These are phyloP conservation scores for Fusarium illudens DNA, from an alignment of 2,329 filamentous ascomycete species.

Conservation along the genomic window DNA sequence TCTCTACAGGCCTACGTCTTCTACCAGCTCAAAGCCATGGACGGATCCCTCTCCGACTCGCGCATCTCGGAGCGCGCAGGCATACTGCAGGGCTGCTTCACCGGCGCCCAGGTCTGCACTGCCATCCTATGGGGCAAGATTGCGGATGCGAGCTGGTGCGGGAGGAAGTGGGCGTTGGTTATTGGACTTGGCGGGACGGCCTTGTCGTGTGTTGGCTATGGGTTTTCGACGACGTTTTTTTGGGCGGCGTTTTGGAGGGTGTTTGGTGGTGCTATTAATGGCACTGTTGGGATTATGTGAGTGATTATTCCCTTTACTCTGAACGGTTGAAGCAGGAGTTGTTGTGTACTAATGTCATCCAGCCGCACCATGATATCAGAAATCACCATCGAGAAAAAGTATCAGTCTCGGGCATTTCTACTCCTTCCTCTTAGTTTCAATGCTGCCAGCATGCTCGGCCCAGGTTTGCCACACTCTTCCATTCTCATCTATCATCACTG, in stretches of 20 bases:
- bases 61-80: slow-evolving; percentile 74
- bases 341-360: slow-evolving; percentile 38
- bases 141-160: slow-evolving; percentile 65
- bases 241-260: slow-evolving; percentile 72
- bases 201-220: slow-evolving; percentile 74
- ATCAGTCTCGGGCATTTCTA: slow-evolving; percentile 58
- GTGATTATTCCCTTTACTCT: slow-evolving; percentile 16
- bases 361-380: slow-evolving; percentile 60
- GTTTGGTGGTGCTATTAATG: slow-evolving; percentile 67
- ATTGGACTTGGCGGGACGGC: slow-evolving; percentile 74
- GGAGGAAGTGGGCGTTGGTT: slow-evolving; percentile 75
- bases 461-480: slow-evolving; percentile 45
- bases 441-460: slow-evolving; percentile 55
- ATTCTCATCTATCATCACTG: background rate
- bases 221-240: slow-evolving; percentile 72
- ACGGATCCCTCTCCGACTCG: slow-evolving; percentile 60
- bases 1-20: slow-evolving; percentile 76
- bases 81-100: slow-evolving; percentile 75
- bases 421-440: slow-evolving; percentile 60
- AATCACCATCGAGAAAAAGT: slow-evolving; percentile 58
- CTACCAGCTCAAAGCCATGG: slow-evolving; percentile 76
- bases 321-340: background rate
- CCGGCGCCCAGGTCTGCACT: slow-evolving; percentile 76
- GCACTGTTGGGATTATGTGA: slow-evolving; percentile 60
- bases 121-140: slow-evolving; percentile 78